Evolutionary conservation across 345 rosid species (phyloP).

Genomic region (Citrus unshiu): DNA sequence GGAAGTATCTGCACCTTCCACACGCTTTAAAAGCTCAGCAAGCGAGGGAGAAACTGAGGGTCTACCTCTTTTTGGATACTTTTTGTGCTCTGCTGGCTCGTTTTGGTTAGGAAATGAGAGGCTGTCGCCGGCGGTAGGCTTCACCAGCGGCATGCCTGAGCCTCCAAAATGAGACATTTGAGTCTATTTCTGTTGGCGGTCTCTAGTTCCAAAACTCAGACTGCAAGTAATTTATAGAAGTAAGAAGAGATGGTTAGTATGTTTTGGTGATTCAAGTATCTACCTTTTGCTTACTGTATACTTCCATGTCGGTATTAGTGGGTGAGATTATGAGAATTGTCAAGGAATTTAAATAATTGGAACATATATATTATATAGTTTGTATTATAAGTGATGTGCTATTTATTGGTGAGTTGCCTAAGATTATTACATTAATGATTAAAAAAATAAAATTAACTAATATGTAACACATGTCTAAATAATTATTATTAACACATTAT

Average conservation of each 20-base stretch:
- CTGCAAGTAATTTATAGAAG: slow-evolving; percentile 16
- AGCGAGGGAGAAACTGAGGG: slow-evolving; percentile 44
- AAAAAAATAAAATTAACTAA: no score
- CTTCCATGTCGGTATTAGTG: slow-evolving; percentile 11
- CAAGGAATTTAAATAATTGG: slow-evolving; percentile 5
- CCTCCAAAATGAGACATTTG: slow-evolving; percentile 31
- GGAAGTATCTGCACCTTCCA: slow-evolving; percentile 48
- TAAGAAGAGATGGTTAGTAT: slow-evolving; percentile 23
- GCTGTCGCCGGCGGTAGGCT: slow-evolving; percentile 15
- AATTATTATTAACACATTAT: no score
- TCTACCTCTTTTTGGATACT: slow-evolving; percentile 21
- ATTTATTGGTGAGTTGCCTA: no score
- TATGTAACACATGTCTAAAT: no score
- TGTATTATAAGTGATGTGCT: no score
- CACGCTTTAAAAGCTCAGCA: slow-evolving; percentile 58
- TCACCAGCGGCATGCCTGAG: slow-evolving; percentile 27
- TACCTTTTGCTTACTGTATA: slow-evolving; percentile 33
- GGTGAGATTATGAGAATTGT: slow-evolving; percentile 40
- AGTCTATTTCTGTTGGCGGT: neutral
- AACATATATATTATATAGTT: no score
- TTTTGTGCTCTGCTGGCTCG: slow-evolving; percentile 42
- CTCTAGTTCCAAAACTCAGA: slow-evolving; percentile 19
- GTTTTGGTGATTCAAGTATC: slow-evolving; percentile 57
- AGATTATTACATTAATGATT: no score
- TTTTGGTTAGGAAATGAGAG: slow-evolving; percentile 34